A percentile compares a stretch with the other conserved stretches of the same genome.
Conservation (phyloP, 2,329 filamentous ascomycete species). For the Emmonsiellopsis sp. region DNA sequence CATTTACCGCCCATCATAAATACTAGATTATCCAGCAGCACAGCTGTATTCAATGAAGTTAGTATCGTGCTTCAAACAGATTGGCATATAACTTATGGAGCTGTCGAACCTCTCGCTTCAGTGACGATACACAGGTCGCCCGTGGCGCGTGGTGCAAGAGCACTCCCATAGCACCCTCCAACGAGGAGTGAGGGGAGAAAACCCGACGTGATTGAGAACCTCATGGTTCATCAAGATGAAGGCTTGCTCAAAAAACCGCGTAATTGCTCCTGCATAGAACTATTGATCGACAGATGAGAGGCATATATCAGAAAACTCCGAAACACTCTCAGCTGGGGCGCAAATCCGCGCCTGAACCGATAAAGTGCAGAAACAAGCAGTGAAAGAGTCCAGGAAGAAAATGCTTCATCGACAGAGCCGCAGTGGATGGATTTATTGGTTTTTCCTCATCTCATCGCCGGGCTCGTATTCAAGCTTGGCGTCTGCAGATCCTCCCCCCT, state of each 20-base stretch:
- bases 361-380: too few relatives aligned
- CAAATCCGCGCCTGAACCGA: too few relatives aligned
- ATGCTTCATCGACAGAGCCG: too few relatives aligned
- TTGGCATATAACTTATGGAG: not conserved
- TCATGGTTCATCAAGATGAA: conserved; percentile 1
- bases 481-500: too few relatives aligned
- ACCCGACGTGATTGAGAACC: not conserved
- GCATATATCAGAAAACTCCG: too few relatives aligned
- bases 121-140: conserved; percentile 1
- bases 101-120: not conserved
- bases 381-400: too few relatives aligned
- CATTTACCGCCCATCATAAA: conserved; percentile 2
- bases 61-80: not conserved
- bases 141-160: not conserved
- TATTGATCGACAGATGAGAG: too few relatives aligned
- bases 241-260: not conserved
- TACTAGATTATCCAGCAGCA: conserved; percentile 2
- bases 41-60: not conserved
- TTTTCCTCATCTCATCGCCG: too few relatives aligned
- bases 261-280: too few relatives aligned
- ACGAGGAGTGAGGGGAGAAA: not conserved
- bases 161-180: not conserved
- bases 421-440: too few relatives aligned
- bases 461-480: too few relatives aligned
- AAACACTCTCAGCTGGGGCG: too few relatives aligned